Percentiles rank a stretch among this genome's conserved stretches.
These are phyloP conservation scores for Dendryphion nanum DNA, from an alignment of 2,329 filamentous ascomycete genomes.

Conservation along the genomic window DNA sequence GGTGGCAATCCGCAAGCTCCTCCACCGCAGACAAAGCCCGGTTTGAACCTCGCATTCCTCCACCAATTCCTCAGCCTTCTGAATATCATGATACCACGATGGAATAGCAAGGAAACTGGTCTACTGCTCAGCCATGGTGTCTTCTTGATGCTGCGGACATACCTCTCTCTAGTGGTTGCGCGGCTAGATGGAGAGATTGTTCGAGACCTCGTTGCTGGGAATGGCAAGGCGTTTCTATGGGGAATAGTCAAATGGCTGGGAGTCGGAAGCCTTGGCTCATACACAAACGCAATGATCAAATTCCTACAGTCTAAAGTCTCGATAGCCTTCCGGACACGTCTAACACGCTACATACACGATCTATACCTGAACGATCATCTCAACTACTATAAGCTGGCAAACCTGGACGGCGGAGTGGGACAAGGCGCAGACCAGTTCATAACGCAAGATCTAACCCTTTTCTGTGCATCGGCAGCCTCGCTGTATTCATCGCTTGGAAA, in stretches of 20 bases:
- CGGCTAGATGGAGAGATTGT: constrained; percentile 95
- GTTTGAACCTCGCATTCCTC: constrained; percentile 90
- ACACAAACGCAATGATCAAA: constrained; percentile 99
- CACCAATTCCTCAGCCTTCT: constrained; percentile 95
- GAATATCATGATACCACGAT: constrained; percentile 96
- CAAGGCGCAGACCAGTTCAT: constrained; percentile 96
- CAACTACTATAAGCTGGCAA: constrained; percentile 94
- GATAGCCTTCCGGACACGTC: constrained; percentile 91
- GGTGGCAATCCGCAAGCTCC: constrained; percentile 66
- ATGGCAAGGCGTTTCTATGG: constrained; percentile 83
- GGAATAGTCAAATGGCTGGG: constrained; percentile 95
- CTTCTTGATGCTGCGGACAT: constrained; percentile 89
- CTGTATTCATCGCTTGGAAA: constrained; percentile 97
- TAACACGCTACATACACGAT: constrained; percentile 96
- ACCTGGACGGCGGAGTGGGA: constrained; percentile 88
- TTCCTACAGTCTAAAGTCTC: constrained; percentile 97
- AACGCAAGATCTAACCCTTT: constrained; percentile 92
- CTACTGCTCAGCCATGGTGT: constrained; percentile 83
- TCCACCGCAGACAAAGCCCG: constrained; percentile 86
- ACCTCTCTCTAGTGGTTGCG: constrained; percentile 89
- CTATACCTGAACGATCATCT: constrained; percentile 92
- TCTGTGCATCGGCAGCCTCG: constrained; percentile 88
- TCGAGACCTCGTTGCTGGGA: constrained; percentile 90
- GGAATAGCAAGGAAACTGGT: constrained; percentile 93
- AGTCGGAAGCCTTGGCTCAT: constrained; percentile 88